phyloP scores from a whole-genome alignment of 2,329 filamentous ascomycete species.

The Apiospora pterosperma region DNA sequence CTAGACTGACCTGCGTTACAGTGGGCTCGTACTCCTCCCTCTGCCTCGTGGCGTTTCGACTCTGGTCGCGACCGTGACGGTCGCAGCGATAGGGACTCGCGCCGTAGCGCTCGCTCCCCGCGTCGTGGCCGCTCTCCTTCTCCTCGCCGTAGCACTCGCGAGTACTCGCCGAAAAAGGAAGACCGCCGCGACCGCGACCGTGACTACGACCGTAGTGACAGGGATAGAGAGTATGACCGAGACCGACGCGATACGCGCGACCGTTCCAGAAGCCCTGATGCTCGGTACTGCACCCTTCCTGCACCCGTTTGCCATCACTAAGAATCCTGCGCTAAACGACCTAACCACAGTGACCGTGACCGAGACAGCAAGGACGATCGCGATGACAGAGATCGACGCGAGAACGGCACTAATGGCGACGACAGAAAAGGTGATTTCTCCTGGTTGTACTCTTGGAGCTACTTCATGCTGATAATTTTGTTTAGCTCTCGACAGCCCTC shows the following conservation, averaged over 20 bases:
- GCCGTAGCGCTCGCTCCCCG: conserved; percentile 56
- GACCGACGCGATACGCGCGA: conserved; percentile 60
- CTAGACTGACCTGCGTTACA: conserved; percentile 34
- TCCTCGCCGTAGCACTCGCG: conserved; percentile 71
- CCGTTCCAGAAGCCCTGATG: conserved; percentile 68
- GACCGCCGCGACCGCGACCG: conserved; percentile 80
- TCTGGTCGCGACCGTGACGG: conserved; percentile 77
- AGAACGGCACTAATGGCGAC: conserved; percentile 78
- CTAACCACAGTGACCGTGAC: conserved; percentile 31
- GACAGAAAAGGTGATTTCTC: conserved; percentile 75
- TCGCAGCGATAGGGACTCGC: conserved; percentile 49
- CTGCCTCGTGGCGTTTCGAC: conserved; percentile 97
- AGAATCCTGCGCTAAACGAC: neutral
- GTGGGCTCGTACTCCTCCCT: conserved; percentile 98
- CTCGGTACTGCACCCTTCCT: conserved; percentile 24
- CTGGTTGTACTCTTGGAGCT: neutral
- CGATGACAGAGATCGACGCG: conserved; percentile 70
- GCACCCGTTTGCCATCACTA: conserved; percentile 8
- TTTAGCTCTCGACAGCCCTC: conserved; percentile 68
- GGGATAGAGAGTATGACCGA: conserved; percentile 51
- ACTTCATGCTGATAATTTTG: conserved; percentile 12
- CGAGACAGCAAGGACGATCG: conserved; percentile 61
- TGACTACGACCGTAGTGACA: conserved; percentile 43
- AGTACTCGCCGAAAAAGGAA: conserved; percentile 86
- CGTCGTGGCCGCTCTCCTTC: conserved; percentile 72